Base-by-base conservation (phyloP, 345 rosid genomes). In the Eucalyptus pumila region DNA sequence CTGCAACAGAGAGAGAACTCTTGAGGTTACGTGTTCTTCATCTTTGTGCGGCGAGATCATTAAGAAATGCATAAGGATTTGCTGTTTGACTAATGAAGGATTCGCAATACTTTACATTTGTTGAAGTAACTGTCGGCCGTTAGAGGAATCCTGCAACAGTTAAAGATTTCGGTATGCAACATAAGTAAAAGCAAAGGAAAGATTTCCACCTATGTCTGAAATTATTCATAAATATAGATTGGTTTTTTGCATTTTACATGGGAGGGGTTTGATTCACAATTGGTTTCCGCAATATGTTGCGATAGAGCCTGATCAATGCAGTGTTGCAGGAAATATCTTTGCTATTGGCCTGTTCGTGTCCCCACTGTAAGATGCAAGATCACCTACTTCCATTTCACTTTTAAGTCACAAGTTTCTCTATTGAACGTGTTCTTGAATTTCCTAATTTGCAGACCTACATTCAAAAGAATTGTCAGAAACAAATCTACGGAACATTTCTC, bases 341-440 rank as follows among this genome's bases (percentile, higher is more conserved):
- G 98, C 99, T 48, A 92, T 96, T 48, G 98, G 97, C 52, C 91
- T 96, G 48, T 96, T 96, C 88, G 88, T 95, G 67, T 96, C 99
- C 69, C 98, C 98, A 76, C 91, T 95, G 98, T 95, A 92, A 93
- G 97, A 92, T 86, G 85, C 88, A 76, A 48, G 90, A 8, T 89
- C 86, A 7, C n/a, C 4, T 42, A 27, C 30, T 51, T 86, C 45
- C 42, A 86, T 88, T 48, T 34, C 86, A 13, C 15, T 32, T 44
- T 4, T 34, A 83, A 51, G 26, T 80, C 26, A 21, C 54, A 80
- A 83, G 54, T 14, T 51, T 47, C 40, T 51, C 32, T 19, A 9
- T 37, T 48, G 76, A 80, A 27, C 4, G 24, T 19, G 11, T 50
- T 48, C 83, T 51, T 52, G 42, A 50, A n/a, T 58, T 40, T 54